phyloP scores from a whole-genome alignment of 495 filamentous ascomycete species.

The Hypoxylon rickii region DNA sequence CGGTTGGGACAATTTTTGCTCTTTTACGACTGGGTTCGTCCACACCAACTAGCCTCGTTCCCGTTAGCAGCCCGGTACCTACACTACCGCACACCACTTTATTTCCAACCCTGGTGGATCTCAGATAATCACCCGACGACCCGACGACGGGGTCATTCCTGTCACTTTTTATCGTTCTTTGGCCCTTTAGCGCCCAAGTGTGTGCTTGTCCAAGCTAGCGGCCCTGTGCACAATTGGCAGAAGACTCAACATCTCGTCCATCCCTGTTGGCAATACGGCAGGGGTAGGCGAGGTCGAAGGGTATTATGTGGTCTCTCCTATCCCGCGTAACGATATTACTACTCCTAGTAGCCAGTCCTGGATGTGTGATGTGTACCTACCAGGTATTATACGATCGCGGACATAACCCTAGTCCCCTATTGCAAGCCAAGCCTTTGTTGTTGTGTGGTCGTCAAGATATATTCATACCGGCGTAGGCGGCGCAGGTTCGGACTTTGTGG shows the following conservation, averaged over 20 bases:
- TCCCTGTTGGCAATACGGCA: not conserved
- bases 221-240: slow-evolving; percentile 6
- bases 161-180: not conserved
- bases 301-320: not conserved
- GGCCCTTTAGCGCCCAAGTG: too few relatives aligned
- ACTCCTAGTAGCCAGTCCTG: too few relatives aligned
- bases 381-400: not conserved
- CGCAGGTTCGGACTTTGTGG: not conserved
- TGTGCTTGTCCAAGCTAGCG: too few relatives aligned
- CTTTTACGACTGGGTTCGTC: too few relatives aligned
- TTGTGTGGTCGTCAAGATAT: too few relatives aligned
- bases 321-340: too few relatives aligned
- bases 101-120: slow-evolving; percentile 21
- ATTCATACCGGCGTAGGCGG: slow-evolving; percentile 10
- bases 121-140: slow-evolving; percentile 30
- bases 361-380: not conserved
- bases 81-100: not conserved
- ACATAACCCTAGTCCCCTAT: slow-evolving; percentile 1
- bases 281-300: not conserved
- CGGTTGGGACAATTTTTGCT: slow-evolving; percentile 22
- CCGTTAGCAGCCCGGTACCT: not conserved
- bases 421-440: slow-evolving; percentile 8
- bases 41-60: not conserved
- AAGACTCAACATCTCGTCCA: not conserved
- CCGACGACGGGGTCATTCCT: slow-evolving; percentile 19